Percentiles rank a stretch among this genome's conserved stretches.
These are phyloP conservation scores for Fraxinus latifolia DNA, from an alignment of 305 asterid species.

Conservation along the genomic window DNA sequence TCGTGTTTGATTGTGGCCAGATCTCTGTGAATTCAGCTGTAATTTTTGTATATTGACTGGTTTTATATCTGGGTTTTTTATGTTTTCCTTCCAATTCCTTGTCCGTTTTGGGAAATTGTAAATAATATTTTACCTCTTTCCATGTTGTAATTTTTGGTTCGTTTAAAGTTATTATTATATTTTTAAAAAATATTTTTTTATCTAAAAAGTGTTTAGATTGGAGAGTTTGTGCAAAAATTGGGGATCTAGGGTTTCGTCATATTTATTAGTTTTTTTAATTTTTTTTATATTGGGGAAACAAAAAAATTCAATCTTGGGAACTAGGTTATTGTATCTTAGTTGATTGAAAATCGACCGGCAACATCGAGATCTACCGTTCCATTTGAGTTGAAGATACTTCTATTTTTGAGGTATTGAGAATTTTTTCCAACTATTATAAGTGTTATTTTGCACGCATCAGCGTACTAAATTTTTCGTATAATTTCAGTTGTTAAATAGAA, in stretches of 20 bases:
- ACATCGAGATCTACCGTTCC: slow-evolving; percentile 15
- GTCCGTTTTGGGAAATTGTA: background rate
- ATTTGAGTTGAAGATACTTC: slow-evolving; percentile 13
- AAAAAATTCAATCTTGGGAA: background rate
- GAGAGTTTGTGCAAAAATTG: background rate
- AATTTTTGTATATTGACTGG: slow-evolving; percentile 9
- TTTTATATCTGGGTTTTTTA: background rate
- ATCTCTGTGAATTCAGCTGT: slow-evolving; percentile 12
- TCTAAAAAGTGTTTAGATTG: background rate
- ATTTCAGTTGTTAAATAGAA: background rate
- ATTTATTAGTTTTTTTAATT: background rate
- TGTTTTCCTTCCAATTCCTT: background rate
- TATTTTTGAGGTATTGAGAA: slow-evolving; percentile 21
- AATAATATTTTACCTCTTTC: background rate
- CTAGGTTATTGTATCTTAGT: background rate
- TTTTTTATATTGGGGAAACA: background rate
- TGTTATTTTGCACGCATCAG: background rate
- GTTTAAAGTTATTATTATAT: background rate
- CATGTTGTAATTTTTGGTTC: background rate
- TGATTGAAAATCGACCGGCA: background rate
- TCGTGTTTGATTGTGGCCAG: slow-evolving; percentile 9
- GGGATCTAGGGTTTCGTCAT: slow-evolving; percentile 24
- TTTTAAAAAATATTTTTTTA: background rate
- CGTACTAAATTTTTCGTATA: background rate
- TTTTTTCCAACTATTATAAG: background rate